These are phyloP conservation scores for Populus alba DNA, from an alignment of 345 rosid species.

Conservation along the genomic window DNA sequence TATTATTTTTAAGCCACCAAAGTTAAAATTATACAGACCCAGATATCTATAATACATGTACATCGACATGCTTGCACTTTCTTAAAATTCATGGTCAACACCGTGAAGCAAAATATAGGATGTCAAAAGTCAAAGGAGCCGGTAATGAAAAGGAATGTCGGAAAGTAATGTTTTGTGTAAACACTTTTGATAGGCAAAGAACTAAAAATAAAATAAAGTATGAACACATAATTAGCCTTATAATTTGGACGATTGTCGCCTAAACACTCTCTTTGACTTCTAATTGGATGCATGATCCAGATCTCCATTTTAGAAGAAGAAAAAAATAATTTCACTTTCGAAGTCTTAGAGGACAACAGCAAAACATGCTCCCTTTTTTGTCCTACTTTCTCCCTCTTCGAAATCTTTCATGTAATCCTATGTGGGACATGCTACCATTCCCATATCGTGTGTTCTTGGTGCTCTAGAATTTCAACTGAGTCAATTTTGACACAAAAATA, in stretches of 20 bases:
- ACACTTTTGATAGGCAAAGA: neutral
- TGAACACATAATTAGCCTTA: constrained; percentile 25
- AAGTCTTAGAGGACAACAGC: constrained; percentile 3
- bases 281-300: constrained; percentile 23
- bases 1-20: too few relatives aligned
- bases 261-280: constrained; percentile 34
- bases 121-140: neutral
- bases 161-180: constrained; percentile 2
- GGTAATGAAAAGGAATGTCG: constrained; percentile 13
- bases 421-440: constrained; percentile 25
- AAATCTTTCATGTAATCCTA: constrained; percentile 10
- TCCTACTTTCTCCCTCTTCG: neutral
- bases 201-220: constrained; percentile 6
- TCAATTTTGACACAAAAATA: neutral
- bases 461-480: neutral
- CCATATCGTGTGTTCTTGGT: constrained; percentile 11
- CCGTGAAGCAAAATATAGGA: neutral
- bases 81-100: neutral
- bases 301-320: neutral
- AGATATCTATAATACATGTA: too few relatives aligned
- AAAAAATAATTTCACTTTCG: neutral
- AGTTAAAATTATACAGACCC: too few relatives aligned
- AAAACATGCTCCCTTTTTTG: constrained; percentile 10
- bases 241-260: constrained; percentile 12
- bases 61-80: neutral